Evolutionary conservation across 176 grass and related monocot species (phyloP).

Genomic region (Aegilops tauschii): DNA sequence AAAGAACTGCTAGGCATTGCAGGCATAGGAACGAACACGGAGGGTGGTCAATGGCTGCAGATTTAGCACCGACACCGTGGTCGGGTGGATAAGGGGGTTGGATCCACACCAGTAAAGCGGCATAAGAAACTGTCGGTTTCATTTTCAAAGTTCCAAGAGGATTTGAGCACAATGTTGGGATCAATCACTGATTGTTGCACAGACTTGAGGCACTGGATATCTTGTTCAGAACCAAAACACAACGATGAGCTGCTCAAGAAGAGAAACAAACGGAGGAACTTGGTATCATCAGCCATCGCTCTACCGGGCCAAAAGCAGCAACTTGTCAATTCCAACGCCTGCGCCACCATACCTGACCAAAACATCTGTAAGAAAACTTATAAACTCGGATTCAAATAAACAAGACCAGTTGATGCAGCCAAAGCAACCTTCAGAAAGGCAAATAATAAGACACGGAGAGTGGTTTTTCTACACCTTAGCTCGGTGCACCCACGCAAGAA

Average conservation of each 20-base stretch:
- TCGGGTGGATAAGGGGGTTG: no score
- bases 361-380: not conserved
- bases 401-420: not conserved
- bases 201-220: constrained; percentile 36
- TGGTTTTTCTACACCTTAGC: no score
- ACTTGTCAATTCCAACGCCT: not conserved
- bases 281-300: not conserved
- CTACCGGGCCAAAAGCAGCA: not conserved
- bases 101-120: constrained; percentile 28
- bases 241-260: not conserved
- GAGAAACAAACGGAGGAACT: constrained; percentile 5
- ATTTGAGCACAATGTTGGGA: not conserved
- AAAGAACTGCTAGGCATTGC: no score
- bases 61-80: no score
- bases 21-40: no score
- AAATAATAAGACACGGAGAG: no score
- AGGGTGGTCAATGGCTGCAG: constrained; percentile 28
- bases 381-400: no score
- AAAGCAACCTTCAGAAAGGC: not conserved
- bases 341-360: not conserved
- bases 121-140: constrained; percentile 40
- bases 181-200: constrained; percentile 33
- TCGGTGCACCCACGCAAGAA: no score
- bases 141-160: not conserved
- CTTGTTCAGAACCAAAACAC: constrained; percentile 15